phyloP scores from a whole-genome alignment of 2,329 filamentous ascomycete species.

The Rosellinia necatrix region DNA sequence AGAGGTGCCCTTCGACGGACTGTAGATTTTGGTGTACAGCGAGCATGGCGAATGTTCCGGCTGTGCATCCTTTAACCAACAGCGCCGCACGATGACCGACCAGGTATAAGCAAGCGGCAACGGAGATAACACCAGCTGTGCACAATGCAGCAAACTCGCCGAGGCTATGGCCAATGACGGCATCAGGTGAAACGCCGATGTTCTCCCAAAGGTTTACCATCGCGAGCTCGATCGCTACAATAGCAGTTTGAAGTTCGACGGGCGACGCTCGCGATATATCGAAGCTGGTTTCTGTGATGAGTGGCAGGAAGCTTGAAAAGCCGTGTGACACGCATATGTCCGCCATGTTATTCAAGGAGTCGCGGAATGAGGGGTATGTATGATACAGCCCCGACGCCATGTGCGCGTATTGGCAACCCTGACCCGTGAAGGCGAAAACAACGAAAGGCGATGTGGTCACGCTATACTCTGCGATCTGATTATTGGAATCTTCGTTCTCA shows the following conservation, averaged over 20 bases:
- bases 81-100: slow-evolving; percentile 3
- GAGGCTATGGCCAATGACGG: slow-evolving; percentile 22
- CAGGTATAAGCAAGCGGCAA: slow-evolving; percentile 12
- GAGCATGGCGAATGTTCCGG: slow-evolving; percentile 18
- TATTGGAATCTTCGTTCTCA: slow-evolving; percentile 46
- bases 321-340: slow-evolving; percentile 7
- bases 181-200: slow-evolving; percentile 2
- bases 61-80: slow-evolving; percentile 1
- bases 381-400: slow-evolving; percentile 30
- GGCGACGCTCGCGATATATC: background rate
- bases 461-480: slow-evolving; percentile 45
- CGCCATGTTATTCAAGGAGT: background rate
- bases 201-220: slow-evolving; percentile 8
- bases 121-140: slow-evolving; percentile 15
- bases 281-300: background rate
- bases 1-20: background rate
- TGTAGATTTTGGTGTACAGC: slow-evolving; percentile 1
- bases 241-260: slow-evolving; percentile 9
- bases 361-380: slow-evolving; percentile 34
- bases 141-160: slow-evolving; percentile 26
- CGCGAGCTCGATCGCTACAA: slow-evolving; percentile 15
- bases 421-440: slow-evolving; percentile 35
- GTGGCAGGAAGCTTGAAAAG: slow-evolving; percentile 9
- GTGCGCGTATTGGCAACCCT: slow-evolving; percentile 31
- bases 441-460: slow-evolving; percentile 24